phyloP scores from a whole-genome alignment of 306 rosid genomes.

The Fragaria iinumae region DNA sequence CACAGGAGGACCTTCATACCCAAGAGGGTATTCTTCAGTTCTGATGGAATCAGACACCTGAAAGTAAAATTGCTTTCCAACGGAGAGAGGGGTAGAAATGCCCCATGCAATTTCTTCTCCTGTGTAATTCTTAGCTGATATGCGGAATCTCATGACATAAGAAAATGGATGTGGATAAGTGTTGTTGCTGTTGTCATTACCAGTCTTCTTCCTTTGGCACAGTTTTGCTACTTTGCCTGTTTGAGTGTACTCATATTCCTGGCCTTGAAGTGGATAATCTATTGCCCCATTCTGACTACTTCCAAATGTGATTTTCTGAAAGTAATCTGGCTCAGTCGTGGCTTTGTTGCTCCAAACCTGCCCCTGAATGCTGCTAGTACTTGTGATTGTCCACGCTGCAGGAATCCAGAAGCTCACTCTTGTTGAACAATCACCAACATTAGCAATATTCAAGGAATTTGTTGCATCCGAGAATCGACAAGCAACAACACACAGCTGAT shows the following conservation, averaged over 20 bases:
- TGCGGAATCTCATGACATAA: constrained; percentile 38
- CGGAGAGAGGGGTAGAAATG: constrained; percentile 29
- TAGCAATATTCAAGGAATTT: constrained; percentile 29
- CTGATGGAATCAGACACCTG: background rate
- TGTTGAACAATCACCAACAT: constrained; percentile 51
- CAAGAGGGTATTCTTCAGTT: background rate
- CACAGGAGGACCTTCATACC: background rate
- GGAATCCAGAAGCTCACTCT: constrained; percentile 43
- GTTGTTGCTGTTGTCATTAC: constrained; percentile 21
- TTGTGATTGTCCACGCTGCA: constrained; percentile 44
- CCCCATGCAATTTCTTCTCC: constrained; percentile 27
- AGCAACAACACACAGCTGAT: constrained; percentile 36
- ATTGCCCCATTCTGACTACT: background rate
- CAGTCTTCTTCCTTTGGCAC: constrained; percentile 28
- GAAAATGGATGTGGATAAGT: constrained; percentile 29
- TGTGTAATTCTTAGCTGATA: constrained; percentile 20
- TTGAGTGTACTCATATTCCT: constrained; percentile 46
- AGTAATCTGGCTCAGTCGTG: constrained; percentile 28
- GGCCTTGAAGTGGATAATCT: background rate
- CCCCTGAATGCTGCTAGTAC: constrained; percentile 38
- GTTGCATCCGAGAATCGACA: constrained; percentile 28
- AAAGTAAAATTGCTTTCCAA: constrained; percentile 29
- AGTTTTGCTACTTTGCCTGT: constrained; percentile 28
- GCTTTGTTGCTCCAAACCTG: constrained; percentile 55
- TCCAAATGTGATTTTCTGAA: constrained; percentile 36